phyloP scores from a whole-genome alignment of 208 protist species.

The Endotrypanum monterogeii region DNA sequence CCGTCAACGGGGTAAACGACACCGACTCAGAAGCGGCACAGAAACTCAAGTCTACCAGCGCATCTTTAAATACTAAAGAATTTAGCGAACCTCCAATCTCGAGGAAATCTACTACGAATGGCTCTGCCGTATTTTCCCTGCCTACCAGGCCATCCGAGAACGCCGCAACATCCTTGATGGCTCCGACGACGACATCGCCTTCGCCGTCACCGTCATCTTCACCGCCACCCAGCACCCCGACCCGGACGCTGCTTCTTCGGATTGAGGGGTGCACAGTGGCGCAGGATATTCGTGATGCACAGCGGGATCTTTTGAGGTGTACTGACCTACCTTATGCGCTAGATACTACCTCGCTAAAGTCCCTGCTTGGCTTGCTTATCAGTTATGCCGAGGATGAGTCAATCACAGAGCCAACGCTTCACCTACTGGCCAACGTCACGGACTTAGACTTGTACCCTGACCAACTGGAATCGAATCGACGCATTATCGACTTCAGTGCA shows the following conservation, averaged over 20 bases:
- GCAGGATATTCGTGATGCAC: slow-evolving; percentile 80
- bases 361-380: slow-evolving; percentile 43
- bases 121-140: neutral
- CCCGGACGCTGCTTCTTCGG: slow-evolving; percentile 70
- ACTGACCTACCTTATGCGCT: slow-evolving; percentile 63
- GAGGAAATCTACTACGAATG: neutral
- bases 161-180: neutral
- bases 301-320: slow-evolving; percentile 52
- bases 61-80: neutral
- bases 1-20: neutral
- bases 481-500: slow-evolving; percentile 18
- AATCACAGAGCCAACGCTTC: slow-evolving; percentile 37
- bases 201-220: neutral
- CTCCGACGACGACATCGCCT: neutral
- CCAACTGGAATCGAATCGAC: slow-evolving; percentile 19
- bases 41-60: neutral
- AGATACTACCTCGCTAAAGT: slow-evolving; percentile 39
- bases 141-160: neutral
- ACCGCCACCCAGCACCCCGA: slow-evolving; percentile 28
- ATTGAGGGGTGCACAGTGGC: slow-evolving; percentile 75
- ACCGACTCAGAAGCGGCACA: neutral
- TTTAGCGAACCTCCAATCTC: neutral
- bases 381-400: slow-evolving; percentile 36
- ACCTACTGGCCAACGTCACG: slow-evolving; percentile 58
- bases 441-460: slow-evolving; percentile 52